Conservation (phyloP, 169 alveolate genomes). For the Plasmodium gonderi region DNA sequence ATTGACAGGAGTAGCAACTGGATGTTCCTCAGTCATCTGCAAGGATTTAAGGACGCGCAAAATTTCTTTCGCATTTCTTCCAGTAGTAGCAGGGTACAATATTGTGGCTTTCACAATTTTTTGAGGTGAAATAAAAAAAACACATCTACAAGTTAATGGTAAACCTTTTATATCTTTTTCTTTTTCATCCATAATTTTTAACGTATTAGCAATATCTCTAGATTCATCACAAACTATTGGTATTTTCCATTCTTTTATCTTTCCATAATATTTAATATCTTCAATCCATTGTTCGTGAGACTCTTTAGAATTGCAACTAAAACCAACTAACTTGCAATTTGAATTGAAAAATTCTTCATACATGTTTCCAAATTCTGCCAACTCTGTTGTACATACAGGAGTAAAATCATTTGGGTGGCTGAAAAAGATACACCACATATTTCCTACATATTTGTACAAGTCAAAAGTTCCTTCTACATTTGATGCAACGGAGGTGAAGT, state of each 20-base stretch:
- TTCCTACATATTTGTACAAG: slow-evolving; percentile 16
- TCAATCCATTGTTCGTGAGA: slow-evolving; percentile 77
- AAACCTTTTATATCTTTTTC: slow-evolving; percentile 81
- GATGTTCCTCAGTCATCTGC: slow-evolving; percentile 76
- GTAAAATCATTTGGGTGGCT: slow-evolving; percentile 87
- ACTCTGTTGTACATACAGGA: slow-evolving; percentile 90
- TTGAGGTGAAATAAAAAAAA: slow-evolving; percentile 80
- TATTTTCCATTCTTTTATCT: slow-evolving; percentile 59
- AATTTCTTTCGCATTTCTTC: slow-evolving; percentile 84
- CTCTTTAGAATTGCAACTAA: slow-evolving; percentile 78
- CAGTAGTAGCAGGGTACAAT: slow-evolving; percentile 87
- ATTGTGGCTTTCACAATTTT: slow-evolving; percentile 76
- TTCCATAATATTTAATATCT: slow-evolving; percentile 42
- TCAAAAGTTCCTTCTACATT: slow-evolving; percentile 34
- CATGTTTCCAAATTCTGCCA: slow-evolving; percentile 80
- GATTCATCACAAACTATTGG: slow-evolving; percentile 72
- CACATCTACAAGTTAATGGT: slow-evolving; percentile 85
- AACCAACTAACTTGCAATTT: slow-evolving; percentile 80
- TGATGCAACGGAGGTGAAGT: slow-evolving; percentile 52
- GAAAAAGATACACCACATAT: slow-evolving; percentile 62
- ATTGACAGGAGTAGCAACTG: slow-evolving; percentile 84
- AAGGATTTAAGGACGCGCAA: slow-evolving; percentile 83
- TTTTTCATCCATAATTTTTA: slow-evolving; percentile 84
- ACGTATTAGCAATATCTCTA: slow-evolving; percentile 29
- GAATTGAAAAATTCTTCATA: slow-evolving; percentile 72